Base-by-base conservation (phyloP, 257 asterid species). In the Petunia axillaris region DNA sequence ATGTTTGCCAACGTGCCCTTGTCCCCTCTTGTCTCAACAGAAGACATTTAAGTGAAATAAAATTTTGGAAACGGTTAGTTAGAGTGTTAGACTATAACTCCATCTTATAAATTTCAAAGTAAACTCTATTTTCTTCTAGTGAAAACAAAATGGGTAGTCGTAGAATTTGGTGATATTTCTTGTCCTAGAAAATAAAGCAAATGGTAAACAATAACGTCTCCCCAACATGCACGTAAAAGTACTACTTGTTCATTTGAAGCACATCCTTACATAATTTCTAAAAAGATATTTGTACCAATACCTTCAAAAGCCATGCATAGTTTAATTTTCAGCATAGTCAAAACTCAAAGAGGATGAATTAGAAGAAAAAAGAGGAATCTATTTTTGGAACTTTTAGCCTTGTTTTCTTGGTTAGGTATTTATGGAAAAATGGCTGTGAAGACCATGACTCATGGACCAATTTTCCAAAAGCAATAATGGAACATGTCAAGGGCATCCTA, bases 221-320 rank as follows among this genome's bases (percentile, higher is more conserved):
- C 81, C 91, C 92, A 77, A 77, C 65, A 76, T 81, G 79, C 91
- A 88, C 87, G 87, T 65, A 76, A 68, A 68, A 44, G 44, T 67
- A 48, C 66, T 84, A 54, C 57, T 59, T 1, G 44, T 63, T 38
- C 46, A 48, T 57, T 59, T 16, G 44, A 46, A 77, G 57, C 71
- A 59, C 43, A 43, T 59, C 46, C 11, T 39, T 77, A 59, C 9
- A 8, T 43, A 8, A 4, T 37, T 77, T 35, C 3, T 40, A 6
- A 44, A 16, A 59, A 77, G 77, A 71, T 13, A 71, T 25, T 71
- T 15, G 60, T 71, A 36, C 7, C 77, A 71, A 46, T 48, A 71
- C 77, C 60, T 35, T 16, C 44, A 40, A 41, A 16, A 59, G 44
- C 25, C 71, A 15, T 58, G n/a, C 5, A 46, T 5, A 66, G n/a